Conservation (phyloP, 208 protist genomes). For the Perkinsela sp. region DNA sequence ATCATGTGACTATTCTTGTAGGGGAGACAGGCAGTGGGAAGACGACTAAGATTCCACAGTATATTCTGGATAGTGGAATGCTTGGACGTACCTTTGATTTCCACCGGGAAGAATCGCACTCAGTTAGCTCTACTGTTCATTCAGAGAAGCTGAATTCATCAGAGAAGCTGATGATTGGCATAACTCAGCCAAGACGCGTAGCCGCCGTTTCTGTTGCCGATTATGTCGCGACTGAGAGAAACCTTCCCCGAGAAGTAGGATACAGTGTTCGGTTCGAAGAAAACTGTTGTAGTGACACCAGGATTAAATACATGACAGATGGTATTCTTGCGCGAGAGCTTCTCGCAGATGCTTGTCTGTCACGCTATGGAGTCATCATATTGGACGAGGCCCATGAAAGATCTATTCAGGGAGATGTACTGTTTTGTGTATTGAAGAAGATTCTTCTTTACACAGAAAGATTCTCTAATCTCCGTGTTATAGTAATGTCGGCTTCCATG, state of each 20-base stretch:
- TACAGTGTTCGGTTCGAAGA: constrained; percentile 82
- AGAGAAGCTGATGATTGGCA: constrained; percentile 15
- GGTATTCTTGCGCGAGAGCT: constrained; percentile 85
- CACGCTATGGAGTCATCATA: constrained; percentile 84
- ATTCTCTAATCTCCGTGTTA: constrained; percentile 82
- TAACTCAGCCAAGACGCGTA: constrained; percentile 84
- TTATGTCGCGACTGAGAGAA: constrained; percentile 65
- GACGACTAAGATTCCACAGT: constrained; percentile 77
- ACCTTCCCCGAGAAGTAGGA: constrained; percentile 45
- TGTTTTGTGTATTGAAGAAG: constrained; percentile 81
- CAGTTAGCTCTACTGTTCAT: no score
- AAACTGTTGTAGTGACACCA: constrained; percentile 31
- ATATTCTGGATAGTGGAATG: constrained; percentile 49
- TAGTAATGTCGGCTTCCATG: constrained; percentile 98
- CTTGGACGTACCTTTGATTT: no score
- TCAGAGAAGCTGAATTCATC: no score
- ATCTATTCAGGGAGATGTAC: constrained; percentile 89
- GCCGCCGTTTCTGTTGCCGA: constrained; percentile 77
- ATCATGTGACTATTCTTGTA: constrained; percentile 56
- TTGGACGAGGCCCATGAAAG: constrained; percentile 99
- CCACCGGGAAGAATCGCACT: no score
- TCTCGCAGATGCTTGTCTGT: constrained; percentile 56
- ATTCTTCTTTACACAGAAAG: constrained; percentile 16
- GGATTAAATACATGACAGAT: constrained; percentile 81
- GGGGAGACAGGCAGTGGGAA: constrained; percentile 74